Conservation (phyloP, 352 stramenopile genomes). For the Pythium sukuiense region DNA sequence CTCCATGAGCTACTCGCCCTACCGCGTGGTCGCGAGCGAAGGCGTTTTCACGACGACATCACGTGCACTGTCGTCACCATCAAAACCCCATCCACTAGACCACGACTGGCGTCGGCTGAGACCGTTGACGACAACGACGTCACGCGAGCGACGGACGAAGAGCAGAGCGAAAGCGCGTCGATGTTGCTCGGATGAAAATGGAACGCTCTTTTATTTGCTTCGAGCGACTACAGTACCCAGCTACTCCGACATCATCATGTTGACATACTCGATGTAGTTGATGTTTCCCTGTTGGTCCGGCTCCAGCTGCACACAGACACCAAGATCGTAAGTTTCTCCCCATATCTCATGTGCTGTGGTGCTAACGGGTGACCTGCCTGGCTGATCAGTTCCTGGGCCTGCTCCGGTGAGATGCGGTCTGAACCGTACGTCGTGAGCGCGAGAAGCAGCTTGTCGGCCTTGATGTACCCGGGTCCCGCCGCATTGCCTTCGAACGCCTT, state of each 20-base stretch:
- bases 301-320: conserved; percentile 63
- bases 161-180: conserved; percentile 4
- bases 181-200: not conserved
- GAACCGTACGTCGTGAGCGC: conserved; percentile 89
- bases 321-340: conserved; percentile 7
- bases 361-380: conserved; percentile 45
- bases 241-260: conserved; percentile 94
- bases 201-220: conserved; percentile 1
- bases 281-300: conserved; percentile 91
- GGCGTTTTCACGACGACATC: conserved; percentile 77
- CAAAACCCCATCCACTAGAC: conserved; percentile 5
- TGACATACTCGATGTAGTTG: conserved; percentile 94
- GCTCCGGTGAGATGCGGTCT: conserved; percentile 89
- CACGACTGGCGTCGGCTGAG: conserved; percentile 15
- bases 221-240: not conserved
- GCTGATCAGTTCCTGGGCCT: conserved; percentile 91
- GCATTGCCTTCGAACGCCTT: conserved; percentile 69
- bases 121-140: conserved; percentile 16
- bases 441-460: conserved; percentile 82
- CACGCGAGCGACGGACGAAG: conserved; percentile 8
- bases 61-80: conserved; percentile 80
- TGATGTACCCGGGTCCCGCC: conserved; percentile 72
- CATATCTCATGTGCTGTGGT: not conserved
- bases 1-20: conserved; percentile 69
- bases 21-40: conserved; percentile 41